Conservation (phyloP, 148 eudicot genomes). For the Polygonum maritimum region DNA sequence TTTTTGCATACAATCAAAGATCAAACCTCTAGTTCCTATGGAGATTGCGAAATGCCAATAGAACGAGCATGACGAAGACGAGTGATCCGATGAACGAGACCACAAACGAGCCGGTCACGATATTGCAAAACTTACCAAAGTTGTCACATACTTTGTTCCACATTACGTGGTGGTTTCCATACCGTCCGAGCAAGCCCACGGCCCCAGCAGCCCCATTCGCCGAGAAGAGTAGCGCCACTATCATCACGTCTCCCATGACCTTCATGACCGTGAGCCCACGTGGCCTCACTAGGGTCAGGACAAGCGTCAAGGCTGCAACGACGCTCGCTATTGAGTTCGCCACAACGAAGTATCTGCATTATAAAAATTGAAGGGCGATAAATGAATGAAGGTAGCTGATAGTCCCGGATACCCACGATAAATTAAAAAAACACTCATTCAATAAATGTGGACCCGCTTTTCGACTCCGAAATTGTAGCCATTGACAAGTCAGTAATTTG, state of each 20-base stretch:
- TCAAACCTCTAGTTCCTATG: not conserved
- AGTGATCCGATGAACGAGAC: constrained; percentile 22
- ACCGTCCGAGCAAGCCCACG: constrained; percentile 19
- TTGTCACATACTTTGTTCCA: constrained; percentile 28
- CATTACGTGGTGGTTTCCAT: constrained; percentile 27
- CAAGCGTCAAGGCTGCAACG: constrained; percentile 17
- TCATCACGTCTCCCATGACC: constrained; percentile 15
- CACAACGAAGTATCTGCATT: constrained; percentile 22
- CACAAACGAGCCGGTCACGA: constrained; percentile 7
- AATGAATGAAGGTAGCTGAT: no score
- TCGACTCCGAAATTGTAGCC: no score
- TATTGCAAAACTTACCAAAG: constrained; percentile 18
- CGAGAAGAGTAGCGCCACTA: constrained; percentile 33
- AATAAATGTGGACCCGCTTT: no score
- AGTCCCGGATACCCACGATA: no score
- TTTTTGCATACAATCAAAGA: not conserved
- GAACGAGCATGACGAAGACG: constrained; percentile 19
- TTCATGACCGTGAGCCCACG: not conserved
- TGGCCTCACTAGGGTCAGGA: not conserved
- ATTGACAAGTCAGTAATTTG: no score
- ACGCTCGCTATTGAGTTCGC: constrained; percentile 28
- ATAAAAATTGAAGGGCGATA: not conserved
- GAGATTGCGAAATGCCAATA: constrained; percentile 16
- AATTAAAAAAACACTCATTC: no score
- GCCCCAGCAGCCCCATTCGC: constrained; percentile 21